Evolutionary conservation across 2,329 filamentous ascomycete genomes (phyloP), one percentile per base, ranked within the genome.

Genomic region (Rhynchosporium graminicola): DNA sequence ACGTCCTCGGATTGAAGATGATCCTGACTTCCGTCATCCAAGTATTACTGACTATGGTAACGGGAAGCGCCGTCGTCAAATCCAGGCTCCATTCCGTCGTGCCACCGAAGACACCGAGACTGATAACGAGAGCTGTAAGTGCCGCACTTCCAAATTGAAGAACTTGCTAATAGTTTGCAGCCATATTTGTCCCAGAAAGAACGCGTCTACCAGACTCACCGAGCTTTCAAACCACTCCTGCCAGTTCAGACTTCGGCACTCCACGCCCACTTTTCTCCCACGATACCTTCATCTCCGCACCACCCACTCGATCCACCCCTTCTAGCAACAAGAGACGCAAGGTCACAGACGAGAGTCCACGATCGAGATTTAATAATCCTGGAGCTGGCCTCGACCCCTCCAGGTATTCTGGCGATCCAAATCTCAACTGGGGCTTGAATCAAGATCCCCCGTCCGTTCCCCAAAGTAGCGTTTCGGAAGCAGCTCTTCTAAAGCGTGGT

Each of bases 401-500:
- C 10, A 59, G 70, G 20, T 71, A 65, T 20, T 65, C 68, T 36
- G 70, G 70, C 33, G 65, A 65, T 42, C 64, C 61, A 48, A 10
- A 10, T 3, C 20, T 54, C 40, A 42, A 15, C 3, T 72, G 69
- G 66, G 63, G 63, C 13, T 26, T 65, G 3, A 68, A 70, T 36
- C 63, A 62, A 46, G 56, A 63, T 4, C 70, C 70, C 9, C 15
- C 51, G 0, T 50, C 66, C 15, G 63, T 69, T 15, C 46, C 51
- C 4, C 64, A 67, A 40, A 54, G 55, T 0, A 54, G 59, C 2
- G 62, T 71, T 7, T 65, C 67, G 2, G 68, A 72, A 47, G 71
- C 69, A 20, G 57, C 64, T 26, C 61, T 72, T 4, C 26, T 64
- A n/a, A 73, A 73, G 65, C 66, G 69, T 33, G 65, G 65, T 15